phyloP scores from a whole-genome alignment of 768 basidiomycete genomes.

The Russula lepida region DNA sequence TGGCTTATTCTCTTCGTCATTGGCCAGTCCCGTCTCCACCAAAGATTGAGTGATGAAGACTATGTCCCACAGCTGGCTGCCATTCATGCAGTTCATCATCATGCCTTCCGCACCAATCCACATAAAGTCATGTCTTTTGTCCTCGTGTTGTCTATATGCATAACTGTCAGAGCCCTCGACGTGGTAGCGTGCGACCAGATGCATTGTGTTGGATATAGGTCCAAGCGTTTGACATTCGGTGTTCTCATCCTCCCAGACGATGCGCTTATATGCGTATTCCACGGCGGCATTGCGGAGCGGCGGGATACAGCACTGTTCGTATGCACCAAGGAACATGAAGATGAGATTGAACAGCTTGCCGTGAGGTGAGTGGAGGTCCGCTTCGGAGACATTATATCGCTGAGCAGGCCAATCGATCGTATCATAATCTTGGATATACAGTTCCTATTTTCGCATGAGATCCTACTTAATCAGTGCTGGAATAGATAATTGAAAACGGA shows the following conservation, averaged over 20 bases:
- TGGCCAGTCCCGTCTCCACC: slow-evolving; percentile 77
- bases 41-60: slow-evolving; percentile 90
- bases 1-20: slow-evolving; percentile 58
- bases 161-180: slow-evolving; percentile 72
- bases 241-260: slow-evolving; percentile 90
- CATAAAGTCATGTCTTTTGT: slow-evolving; percentile 83
- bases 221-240: slow-evolving; percentile 84
- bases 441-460: slow-evolving; percentile 44
- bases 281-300: slow-evolving; percentile 59
- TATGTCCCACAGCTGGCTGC: slow-evolving; percentile 91
- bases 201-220: slow-evolving; percentile 94
- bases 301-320: slow-evolving; percentile 68
- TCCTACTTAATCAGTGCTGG: slow-evolving; percentile 1
- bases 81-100: slow-evolving; percentile 95
- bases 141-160: slow-evolving; percentile 66
- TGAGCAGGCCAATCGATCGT: slow-evolving; percentile 84
- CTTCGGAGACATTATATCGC: slow-evolving; percentile 70
- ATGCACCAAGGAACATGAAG: slow-evolving; percentile 53
- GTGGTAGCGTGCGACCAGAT: slow-evolving; percentile 66
- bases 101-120: slow-evolving; percentile 88
- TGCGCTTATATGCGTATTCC: slow-evolving; percentile 62
- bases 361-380: slow-evolving; percentile 84
- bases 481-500: slow-evolving; percentile 25
- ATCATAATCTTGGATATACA: slow-evolving; percentile 77
- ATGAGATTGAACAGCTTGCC: slow-evolving; percentile 58